Conservation (phyloP, 148 eudicot species). For the Limonium bicolor region DNA sequence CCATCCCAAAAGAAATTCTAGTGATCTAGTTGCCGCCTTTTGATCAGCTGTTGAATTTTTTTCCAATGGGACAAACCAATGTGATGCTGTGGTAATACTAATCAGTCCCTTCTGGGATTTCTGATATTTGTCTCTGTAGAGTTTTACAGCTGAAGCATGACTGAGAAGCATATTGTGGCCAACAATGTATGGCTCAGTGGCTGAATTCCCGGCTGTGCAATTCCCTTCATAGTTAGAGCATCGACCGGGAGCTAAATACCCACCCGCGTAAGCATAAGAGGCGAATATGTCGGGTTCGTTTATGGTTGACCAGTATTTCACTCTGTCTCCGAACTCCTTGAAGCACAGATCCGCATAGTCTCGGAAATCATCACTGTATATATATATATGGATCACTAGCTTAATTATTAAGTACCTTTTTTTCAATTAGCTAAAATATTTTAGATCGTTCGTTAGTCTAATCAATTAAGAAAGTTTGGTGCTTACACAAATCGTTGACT, state of each 20-base stretch:
- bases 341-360: conserved; percentile 4
- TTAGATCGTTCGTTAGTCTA: neutral
- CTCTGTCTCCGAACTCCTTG: conserved; percentile 3
- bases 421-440: neutral
- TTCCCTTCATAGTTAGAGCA: neutral
- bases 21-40: neutral
- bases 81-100: neutral
- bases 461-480: neutral
- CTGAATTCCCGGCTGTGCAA: conserved; percentile 5
- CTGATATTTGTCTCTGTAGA: neutral
- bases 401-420: neutral
- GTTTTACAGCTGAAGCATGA: conserved; percentile 4
- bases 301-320: conserved; percentile 1
- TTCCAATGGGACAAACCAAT: neutral
- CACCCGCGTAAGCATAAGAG: neutral
- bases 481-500: conserved; percentile 1
- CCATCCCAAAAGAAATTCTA: neutral
- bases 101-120: neutral
- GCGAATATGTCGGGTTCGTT: neutral
- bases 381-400: too few species aligned
- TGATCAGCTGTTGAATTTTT: neutral
- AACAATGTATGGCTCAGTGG: neutral
- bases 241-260: conserved; percentile 1
- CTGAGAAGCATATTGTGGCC: conserved; percentile 2
- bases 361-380: neutral